Base-by-base conservation (phyloP, 1,284 basidiomycete genomes). In the Neonothopanus nambi region DNA sequence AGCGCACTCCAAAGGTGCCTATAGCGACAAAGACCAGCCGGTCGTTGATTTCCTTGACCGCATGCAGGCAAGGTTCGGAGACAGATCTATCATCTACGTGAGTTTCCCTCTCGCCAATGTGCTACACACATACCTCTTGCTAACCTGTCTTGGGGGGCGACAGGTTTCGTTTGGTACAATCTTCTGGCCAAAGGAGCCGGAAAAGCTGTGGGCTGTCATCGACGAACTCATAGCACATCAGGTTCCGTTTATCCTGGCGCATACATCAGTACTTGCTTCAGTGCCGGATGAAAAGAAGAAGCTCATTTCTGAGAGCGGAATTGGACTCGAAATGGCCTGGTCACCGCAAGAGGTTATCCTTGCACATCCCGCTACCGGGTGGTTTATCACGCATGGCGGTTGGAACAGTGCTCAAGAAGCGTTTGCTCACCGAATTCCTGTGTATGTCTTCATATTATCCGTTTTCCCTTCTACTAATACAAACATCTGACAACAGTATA, bases 151-250 rank as follows among this genome's bases (percentile, higher is more conserved):
- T 36, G 15, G 28, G 18, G 2, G 6, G 6, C 37, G 8, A 3
- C n/a, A 56, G 54, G 42, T 56, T 18, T 47, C 49, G 2, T 56
- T 56, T 33, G 54, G 54, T 11, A 51, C 54, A 18, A 9, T 52
- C 5, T 48, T 40, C 23, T 52, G 40, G 39, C 55, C 55, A 26
- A 13, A 30, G 13, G 28, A 56, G 13, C 38, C 50, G 8, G 33
- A 51, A 5, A 45, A 52, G 6, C 26, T 52, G 8, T 39, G 33
- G 37, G 36, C 46, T 4, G 40, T 51, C 11, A 43, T 52, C 28
- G 46, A 56, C 12, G 46, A 44, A 24, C 39, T 56, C 13, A 26
- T 56, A 12, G 18, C 44, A 3, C 23, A 18, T 15, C 8, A 48
- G 12, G 44, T 37, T 6, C 51, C 55, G 9, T 48, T 56, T 24